Evolutionary conservation across 176 grass and related monocot genomes (phyloP).

Genomic region (Lolium rigidum): DNA sequence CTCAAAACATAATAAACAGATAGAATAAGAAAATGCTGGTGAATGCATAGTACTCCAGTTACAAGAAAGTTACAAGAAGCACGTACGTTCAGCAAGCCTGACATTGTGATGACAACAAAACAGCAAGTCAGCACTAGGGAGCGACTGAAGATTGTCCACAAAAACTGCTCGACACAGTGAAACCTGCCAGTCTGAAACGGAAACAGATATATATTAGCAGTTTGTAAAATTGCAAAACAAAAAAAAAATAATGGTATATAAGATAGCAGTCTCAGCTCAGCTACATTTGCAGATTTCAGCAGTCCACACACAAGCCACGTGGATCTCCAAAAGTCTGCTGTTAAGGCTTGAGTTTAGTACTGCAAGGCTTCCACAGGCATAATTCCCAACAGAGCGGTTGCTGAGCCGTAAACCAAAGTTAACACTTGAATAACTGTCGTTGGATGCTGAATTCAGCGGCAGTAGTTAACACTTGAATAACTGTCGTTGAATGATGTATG

Average conservation of each 20-base stretch:
- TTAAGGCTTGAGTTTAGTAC: background rate
- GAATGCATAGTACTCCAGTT: constrained; percentile 16
- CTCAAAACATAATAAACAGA: background rate
- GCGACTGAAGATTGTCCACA: constrained; percentile 55
- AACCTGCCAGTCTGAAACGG: too few relatives aligned
- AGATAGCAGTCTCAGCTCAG: background rate
- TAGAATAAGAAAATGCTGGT: constrained; percentile 7
- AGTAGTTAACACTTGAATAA: too few relatives aligned
- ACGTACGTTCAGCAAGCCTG: constrained; percentile 79
- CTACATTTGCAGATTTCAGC: constrained; percentile 2
- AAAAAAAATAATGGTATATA: background rate
- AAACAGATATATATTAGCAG: background rate
- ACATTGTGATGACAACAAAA: constrained; percentile 58
- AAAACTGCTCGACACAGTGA: constrained; percentile 2
- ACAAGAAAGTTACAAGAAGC: constrained; percentile 7
- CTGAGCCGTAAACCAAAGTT: background rate
- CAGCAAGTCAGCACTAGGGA: constrained; percentile 41
- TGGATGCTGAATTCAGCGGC: background rate
- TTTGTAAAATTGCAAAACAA: background rate
- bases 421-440: background rate
- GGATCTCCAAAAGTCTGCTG: background rate
- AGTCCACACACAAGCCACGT: background rate
- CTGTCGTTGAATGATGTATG: background rate
- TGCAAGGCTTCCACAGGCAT: background rate
- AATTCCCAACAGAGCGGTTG: too few relatives aligned